A percentile compares a stretch with the other conserved stretches of the same genome.
These are phyloP conservation scores for Nakazawaea populi DNA, from an alignment of 805 yeast genomes.

Conservation along the genomic window DNA sequence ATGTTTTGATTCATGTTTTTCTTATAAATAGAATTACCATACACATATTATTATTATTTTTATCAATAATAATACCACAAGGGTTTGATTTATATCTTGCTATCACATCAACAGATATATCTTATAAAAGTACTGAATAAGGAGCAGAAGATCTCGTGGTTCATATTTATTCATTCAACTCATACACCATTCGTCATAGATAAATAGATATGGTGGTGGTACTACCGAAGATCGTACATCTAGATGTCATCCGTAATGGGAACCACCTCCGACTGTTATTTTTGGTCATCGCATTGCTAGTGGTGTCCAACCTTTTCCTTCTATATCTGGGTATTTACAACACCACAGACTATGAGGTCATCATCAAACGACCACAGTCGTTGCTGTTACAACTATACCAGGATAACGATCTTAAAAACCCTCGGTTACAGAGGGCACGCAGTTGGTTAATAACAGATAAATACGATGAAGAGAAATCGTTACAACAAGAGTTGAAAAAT, in stretches of 20 bases:
- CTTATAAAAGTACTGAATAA: no score
- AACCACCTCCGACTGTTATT: background rate
- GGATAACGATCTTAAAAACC: slow-evolving; percentile 1
- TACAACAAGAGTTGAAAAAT: background rate
- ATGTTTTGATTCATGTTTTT: no score
- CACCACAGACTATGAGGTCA: background rate
- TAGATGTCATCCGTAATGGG: background rate
- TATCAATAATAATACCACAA: no score
- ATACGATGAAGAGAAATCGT: background rate
- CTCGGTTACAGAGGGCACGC: slow-evolving; percentile 5
- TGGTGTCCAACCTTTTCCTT: background rate
- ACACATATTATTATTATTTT: no score
- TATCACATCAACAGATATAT: no score
- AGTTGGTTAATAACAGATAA: background rate
- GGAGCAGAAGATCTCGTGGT: no score
- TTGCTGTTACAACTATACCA: background rate
- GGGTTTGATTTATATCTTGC: no score
- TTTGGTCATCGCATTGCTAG: background rate
- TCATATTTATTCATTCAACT: no score
- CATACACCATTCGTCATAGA: no score
- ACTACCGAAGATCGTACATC: background rate
- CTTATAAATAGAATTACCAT: no score
- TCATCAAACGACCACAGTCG: background rate
- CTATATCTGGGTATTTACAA: background rate
- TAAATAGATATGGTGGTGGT: background rate